These are phyloP conservation scores for Cercospora zeina DNA, from an alignment of 2,329 filamentous ascomycete species.

Conservation along the genomic window DNA sequence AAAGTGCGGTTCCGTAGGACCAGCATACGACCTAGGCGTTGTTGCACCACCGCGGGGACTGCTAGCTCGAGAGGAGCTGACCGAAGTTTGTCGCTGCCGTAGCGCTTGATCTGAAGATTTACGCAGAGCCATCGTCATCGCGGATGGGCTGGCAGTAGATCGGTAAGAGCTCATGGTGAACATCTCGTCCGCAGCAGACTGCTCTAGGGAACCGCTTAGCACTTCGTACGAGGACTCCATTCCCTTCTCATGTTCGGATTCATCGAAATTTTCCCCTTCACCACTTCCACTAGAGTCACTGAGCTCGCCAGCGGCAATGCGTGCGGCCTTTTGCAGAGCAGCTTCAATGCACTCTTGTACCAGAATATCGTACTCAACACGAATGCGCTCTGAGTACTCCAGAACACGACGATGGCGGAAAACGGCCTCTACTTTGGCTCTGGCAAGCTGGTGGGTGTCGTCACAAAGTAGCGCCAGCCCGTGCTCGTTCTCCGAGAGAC, in stretches of 20 bases:
- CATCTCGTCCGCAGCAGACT: slow-evolving; percentile 41
- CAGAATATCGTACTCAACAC: slow-evolving; percentile 86
- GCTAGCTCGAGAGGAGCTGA: slow-evolving; percentile 78
- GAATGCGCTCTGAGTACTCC: slow-evolving; percentile 93
- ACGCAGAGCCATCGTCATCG: slow-evolving; percentile 58
- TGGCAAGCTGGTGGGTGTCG: slow-evolving; percentile 82
- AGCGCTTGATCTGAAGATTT: slow-evolving; percentile 55
- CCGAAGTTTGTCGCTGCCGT: slow-evolving; percentile 58
- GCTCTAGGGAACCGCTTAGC: slow-evolving; percentile 48
- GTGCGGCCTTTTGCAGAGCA: slow-evolving; percentile 83
- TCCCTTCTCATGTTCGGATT: slow-evolving; percentile 27
- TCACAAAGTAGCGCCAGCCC: slow-evolving; percentile 83
- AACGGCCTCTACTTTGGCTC: slow-evolving; percentile 88
- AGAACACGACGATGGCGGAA: slow-evolving; percentile 88
- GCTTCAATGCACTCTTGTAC: slow-evolving; percentile 96
- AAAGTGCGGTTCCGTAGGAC: slow-evolving; percentile 53
- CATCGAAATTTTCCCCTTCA: slow-evolving; percentile 31
- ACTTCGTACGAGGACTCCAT: slow-evolving; percentile 15
- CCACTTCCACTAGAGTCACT: slow-evolving; percentile 66
- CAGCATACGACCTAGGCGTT: slow-evolving; percentile 80
- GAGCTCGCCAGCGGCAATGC: slow-evolving; percentile 79
- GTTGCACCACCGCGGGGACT: slow-evolving; percentile 76
- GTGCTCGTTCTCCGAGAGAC: slow-evolving; percentile 89
- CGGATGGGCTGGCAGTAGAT: slow-evolving; percentile 44
- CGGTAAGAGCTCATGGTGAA: slow-evolving; percentile 27